These are phyloP conservation scores for Ceratobasidium papillatum DNA, from an alignment of 1,284 basidiomycete genomes.

Conservation along the genomic window DNA sequence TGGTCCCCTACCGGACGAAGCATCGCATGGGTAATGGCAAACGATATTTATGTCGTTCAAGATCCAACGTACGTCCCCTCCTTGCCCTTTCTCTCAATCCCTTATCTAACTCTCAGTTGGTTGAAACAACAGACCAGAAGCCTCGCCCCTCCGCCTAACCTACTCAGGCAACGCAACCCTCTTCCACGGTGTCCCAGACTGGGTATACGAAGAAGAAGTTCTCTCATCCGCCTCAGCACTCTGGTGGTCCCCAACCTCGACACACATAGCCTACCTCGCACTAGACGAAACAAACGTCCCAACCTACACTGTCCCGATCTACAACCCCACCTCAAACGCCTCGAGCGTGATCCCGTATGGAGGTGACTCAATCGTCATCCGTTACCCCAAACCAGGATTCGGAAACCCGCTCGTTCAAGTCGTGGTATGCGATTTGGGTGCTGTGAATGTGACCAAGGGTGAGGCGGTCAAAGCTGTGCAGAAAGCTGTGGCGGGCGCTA, in stretches of 20 bases:
- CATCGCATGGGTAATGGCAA: slow-evolving; percentile 82
- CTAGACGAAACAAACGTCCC: slow-evolving; percentile 90
- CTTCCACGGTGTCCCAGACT: slow-evolving; percentile 95
- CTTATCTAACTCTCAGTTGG: background rate
- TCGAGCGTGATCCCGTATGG: slow-evolving; percentile 80
- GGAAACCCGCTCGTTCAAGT: slow-evolving; percentile 87
- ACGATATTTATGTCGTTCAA: slow-evolving; percentile 84
- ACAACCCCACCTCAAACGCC: slow-evolving; percentile 80
- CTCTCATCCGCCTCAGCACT: slow-evolving; percentile 77
- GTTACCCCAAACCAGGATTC: slow-evolving; percentile 92
- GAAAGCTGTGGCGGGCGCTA: slow-evolving; percentile 56
- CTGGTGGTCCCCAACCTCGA: slow-evolving; percentile 91
- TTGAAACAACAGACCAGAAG: slow-evolving; percentile 51
- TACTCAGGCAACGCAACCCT: slow-evolving; percentile 80
- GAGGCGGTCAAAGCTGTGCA: slow-evolving; percentile 50
- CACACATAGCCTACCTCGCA: slow-evolving; percentile 82
- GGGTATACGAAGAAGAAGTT: slow-evolving; percentile 97
- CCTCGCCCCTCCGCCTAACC: slow-evolving; percentile 78
- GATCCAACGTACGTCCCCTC: slow-evolving; percentile 61
- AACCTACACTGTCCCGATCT: slow-evolving; percentile 87
- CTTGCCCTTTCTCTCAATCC: slow-evolving; percentile 13
- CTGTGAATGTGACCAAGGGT: slow-evolving; percentile 53
- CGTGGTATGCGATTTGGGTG: slow-evolving; percentile 79
- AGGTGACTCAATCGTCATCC: slow-evolving; percentile 76
- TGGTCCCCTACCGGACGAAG: slow-evolving; percentile 85